Evolutionary conservation across 2,329 filamentous ascomycete species (phyloP), one percentile per base, ranked within the genome.

Genomic region (Geosmithia putterillii): DNA sequence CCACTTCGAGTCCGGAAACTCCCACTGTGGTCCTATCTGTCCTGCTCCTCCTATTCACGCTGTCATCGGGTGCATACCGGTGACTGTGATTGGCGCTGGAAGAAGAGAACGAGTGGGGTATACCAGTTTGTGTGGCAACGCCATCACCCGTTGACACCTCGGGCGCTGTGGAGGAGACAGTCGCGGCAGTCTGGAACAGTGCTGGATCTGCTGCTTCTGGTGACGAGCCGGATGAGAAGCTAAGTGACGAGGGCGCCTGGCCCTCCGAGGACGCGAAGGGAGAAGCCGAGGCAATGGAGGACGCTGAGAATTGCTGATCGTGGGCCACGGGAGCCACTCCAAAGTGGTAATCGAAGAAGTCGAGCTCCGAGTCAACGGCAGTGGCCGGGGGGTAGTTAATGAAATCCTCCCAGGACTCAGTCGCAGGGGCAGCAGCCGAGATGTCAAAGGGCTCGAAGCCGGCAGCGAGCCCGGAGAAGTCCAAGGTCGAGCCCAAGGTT

Each of bases 341-440:
- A 21, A 62, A 57, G 3, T 63, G 60, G 44, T 71, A 64, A 47
- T 60, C 55, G 57, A 67, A 65, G 57, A 71, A 67, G 57, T 71
- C 63, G 52, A 66, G 67, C 48, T 66, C 61, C 40, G 57, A 53
- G n/a, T 56, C 52, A 15, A 19, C 22, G n/a, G 50, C 38, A 22
- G 56, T 59, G 40, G 52, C 47, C 12, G 61, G 46, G 42, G 69
- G 63, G 46, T 65, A 70, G 28, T 66, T 58, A 25, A 73, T 53
- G 47, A 71, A 70, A 41, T 73, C 62, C 38, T 69, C 62, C 64
- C 68, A 71, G 10, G 51, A 46, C 39, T 70, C 62, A 17, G 45
- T 18, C 20, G 23, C 5, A 38, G 21, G 17, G 36, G 34, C 36
- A 40, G 23, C 25, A 18, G 19, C 19, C 9, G 37, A 39, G 18